Evolutionary conservation across 345 rosid genomes (phyloP), one percentile per base, ranked within the genome.

Genomic region (Salix viminalis): DNA sequence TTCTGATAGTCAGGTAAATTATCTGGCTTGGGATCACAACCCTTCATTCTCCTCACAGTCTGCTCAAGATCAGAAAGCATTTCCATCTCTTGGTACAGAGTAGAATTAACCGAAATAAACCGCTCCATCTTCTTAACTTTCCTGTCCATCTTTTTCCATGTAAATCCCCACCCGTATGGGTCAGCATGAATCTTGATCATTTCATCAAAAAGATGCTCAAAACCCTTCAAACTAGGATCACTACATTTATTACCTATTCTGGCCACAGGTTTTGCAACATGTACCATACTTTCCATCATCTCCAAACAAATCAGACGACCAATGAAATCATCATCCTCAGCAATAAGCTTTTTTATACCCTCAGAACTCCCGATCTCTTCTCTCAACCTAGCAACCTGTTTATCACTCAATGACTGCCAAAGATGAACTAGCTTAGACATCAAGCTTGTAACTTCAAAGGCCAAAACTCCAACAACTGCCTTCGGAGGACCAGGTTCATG

Each of bases 31-130:
- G 86, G 82, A 48, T 89, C 92, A 77, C 83, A 81, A 48, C 77
- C 77, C 87, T 74, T 84, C 94, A 92, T 87, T 79, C 99, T 87
- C 84, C 80, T 93, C 28, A 87, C 79, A 76, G 89, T 89, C 83
- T 93, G 99, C 71, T 92, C 94, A 56, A 88, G 86, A 78, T 93
- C 98, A 3, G 88, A 80, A 41, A 96, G 88, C 79, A 89, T 79
- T 86, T 96, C 99, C 90, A 92, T 93, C 89, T 92, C 99, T 79
- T 93, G 99, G 69, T 92, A 92, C 71, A 96, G 80, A 72, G 82
- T 87, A 6, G 90, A 93, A 75, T 96, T 96, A 16, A 87, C 83
- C 0, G 90, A 88, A 71, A 96, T 86, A 54, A 88, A 93, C 23
- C 85, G 91, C 76, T 93, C 94, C 94, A 96, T 93, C 87, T 91